Base-by-base conservation (phyloP, 768 basidiomycete species). In the Daedaleopsis sinensis region DNA sequence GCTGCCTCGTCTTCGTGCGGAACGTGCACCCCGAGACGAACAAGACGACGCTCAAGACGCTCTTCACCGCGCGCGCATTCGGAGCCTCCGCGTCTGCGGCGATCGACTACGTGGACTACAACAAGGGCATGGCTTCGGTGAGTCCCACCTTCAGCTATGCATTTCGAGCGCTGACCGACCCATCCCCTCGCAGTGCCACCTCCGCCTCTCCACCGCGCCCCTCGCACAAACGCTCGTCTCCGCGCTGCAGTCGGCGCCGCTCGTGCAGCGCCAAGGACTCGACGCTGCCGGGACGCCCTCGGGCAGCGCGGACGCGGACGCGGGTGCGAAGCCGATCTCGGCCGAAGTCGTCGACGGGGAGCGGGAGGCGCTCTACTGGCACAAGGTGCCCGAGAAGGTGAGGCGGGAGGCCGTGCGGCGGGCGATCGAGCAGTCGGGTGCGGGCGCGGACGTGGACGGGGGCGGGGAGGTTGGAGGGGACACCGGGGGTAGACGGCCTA, bases 21-120 rank as follows among this genome's bases (percentile, higher is more conserved):
- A 82, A 91, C 70, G 68, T 94, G 9, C 88, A 93, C 61, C 77
- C 83, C 3, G 84, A 86, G 58, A 91, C 91, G 27, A 94, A 93
- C 71, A 93, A 93, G 72, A 93, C 93, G 0, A 88, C 89, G 0
- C 77, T 94, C 16, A 87, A 85, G 46, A 71, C 77, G 2, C 70
- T 91, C 6, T 87, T 93, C 61, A 67, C 77, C 0, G 79, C 83
- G 2, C 80, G 85, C 47, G 62, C 67, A 5, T 24, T n/a, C 19
- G 67, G 46, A 1, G 53, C 55, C 15, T 61, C 27, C 23, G 19
- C 56, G 16, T 73, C 74, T 3, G 27, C 7, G 8, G 83, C 78
- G 1, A 71, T 94, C 32, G 89, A 93, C 68, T 94, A 94, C 57
- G 82, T 93, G 18, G 92, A 94, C 73, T 93, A 84, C 71, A 85